Evolutionary conservation across 139 green algal genomes (phyloP).

Genomic region (Dunaliella primolecta): DNA sequence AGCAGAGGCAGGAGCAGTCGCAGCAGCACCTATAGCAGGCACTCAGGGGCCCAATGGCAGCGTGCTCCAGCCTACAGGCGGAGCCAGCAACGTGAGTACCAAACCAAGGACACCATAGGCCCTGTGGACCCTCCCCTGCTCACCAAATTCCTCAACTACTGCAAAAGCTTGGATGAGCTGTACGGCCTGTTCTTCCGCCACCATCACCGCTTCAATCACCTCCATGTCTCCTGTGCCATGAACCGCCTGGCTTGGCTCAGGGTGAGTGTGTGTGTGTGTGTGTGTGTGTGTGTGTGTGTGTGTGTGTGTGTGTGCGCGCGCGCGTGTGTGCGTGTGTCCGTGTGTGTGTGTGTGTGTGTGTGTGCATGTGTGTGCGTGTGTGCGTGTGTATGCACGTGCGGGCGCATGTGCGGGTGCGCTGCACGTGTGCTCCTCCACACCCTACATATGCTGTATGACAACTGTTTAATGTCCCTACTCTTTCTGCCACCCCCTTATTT

Average conservation of each 20-base stretch:
- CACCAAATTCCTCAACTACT: neutral
- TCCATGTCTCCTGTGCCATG: conserved; percentile 1
- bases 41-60: too few species aligned
- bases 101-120: neutral
- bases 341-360: conserved; percentile 15
- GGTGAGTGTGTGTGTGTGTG: neutral
- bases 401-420: neutral
- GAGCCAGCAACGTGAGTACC: neutral
- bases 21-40: too few species aligned
- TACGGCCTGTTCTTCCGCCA: neutral
- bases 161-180: neutral
- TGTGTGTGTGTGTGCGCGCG: conserved; percentile 16
- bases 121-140: neutral
- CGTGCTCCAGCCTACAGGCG: neutral
- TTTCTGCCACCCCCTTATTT: too few species aligned
- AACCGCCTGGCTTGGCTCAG: neutral
- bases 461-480: too few species aligned
- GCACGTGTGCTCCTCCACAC: too few species aligned
- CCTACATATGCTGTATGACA: too few species aligned
- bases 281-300: conserved; percentile 5
- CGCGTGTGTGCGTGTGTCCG: conserved; percentile 1
- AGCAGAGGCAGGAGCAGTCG: neutral
- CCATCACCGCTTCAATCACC: neutral
- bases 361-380: conserved; percentile 10
- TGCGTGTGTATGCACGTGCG: neutral